Evolutionary conservation across 768 basidiomycete species (phyloP).

Genomic region (Lentinus brumalis): DNA sequence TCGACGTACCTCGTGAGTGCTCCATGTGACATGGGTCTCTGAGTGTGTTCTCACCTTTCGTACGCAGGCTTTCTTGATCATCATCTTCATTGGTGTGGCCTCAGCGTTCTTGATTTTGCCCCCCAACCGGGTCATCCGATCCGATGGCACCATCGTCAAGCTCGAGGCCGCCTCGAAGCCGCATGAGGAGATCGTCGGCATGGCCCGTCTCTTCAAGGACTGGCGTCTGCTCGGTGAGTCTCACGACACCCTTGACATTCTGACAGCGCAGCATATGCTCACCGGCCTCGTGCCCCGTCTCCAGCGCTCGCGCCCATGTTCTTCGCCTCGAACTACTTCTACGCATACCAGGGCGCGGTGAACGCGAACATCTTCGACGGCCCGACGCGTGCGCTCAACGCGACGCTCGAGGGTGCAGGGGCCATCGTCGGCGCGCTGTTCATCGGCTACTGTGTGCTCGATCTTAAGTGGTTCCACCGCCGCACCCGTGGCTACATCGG

Average conservation of each 20-base stretch:
- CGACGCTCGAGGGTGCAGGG: slow-evolving; percentile 40
- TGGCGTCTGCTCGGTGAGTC: slow-evolving; percentile 38
- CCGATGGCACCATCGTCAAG: slow-evolving; percentile 44
- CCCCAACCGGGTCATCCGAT: slow-evolving; percentile 39
- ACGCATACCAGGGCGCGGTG: slow-evolving; percentile 47
- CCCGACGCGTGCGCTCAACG: slow-evolving; percentile 46
- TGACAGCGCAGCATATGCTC: not conserved
- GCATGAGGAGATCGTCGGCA: slow-evolving; percentile 31
- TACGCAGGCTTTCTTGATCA: slow-evolving; percentile 42
- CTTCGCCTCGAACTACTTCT: slow-evolving; percentile 49
- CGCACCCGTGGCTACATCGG: slow-evolving; percentile 43
- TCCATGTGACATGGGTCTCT: not conserved
- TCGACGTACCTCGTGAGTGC: slow-evolving; percentile 41
- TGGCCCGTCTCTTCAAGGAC: slow-evolving; percentile 40
- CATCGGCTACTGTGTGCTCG: slow-evolving; percentile 43
- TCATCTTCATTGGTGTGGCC: slow-evolving; percentile 44
- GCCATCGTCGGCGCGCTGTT: slow-evolving; percentile 46
- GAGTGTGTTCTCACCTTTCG: slow-evolving; percentile 4
- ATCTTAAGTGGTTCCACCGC: slow-evolving; percentile 35
- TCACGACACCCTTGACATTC: not conserved
- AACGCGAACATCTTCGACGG: slow-evolving; percentile 43
- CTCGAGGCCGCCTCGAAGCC: slow-evolving; percentile 33
- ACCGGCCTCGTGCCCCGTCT: not conserved
- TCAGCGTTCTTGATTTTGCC: slow-evolving; percentile 39
- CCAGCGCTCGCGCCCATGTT: slow-evolving; percentile 43